Evolutionary conservation across 257 asterid species (phyloP).

Genomic region (Schizonepeta tenuifolia): DNA sequence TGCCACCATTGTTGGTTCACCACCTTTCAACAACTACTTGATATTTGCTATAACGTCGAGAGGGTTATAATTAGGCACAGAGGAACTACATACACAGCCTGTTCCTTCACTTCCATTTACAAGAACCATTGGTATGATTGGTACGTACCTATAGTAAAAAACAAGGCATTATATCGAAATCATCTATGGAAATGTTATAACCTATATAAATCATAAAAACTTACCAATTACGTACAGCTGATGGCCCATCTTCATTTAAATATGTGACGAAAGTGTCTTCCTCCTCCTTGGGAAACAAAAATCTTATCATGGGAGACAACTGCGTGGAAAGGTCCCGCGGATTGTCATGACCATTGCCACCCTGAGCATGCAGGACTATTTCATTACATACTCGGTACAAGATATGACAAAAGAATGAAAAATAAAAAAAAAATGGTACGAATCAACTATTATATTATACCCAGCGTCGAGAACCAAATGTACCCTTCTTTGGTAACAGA

Average conservation of each 20-base stretch:
- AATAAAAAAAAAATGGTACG: background rate
- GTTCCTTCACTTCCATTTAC: constrained; percentile 99
- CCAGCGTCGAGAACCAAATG: constrained; percentile 90
- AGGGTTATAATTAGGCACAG: constrained; percentile 85
- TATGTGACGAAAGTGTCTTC: constrained; percentile 69
- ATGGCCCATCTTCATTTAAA: constrained; percentile 89
- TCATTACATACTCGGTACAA: background rate
- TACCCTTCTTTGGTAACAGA: constrained; percentile 79
- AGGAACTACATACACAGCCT: constrained; percentile 99
- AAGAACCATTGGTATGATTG: constrained; percentile 81
- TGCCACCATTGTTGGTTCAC: constrained; percentile 61
- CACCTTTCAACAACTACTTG: constrained; percentile 62
- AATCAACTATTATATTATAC: constrained; percentile 36
- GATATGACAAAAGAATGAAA: background rate
- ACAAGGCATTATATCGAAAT: constrained; percentile 26
- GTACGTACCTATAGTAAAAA: constrained; percentile 66
- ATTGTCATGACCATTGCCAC: constrained; percentile 98
- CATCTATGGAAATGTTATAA: background rate
- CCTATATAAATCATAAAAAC: constrained; percentile 11
- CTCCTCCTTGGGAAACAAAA: constrained; percentile 84
- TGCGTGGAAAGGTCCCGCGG: constrained; percentile 77
- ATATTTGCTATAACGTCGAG: constrained; percentile 74
- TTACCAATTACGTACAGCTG: constrained; percentile 65
- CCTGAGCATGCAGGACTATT: constrained; percentile 46
- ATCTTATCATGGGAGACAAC: constrained; percentile 69